These are phyloP conservation scores for Xylaria curta DNA, from an alignment of 495 filamentous ascomycete genomes.

Conservation along the genomic window DNA sequence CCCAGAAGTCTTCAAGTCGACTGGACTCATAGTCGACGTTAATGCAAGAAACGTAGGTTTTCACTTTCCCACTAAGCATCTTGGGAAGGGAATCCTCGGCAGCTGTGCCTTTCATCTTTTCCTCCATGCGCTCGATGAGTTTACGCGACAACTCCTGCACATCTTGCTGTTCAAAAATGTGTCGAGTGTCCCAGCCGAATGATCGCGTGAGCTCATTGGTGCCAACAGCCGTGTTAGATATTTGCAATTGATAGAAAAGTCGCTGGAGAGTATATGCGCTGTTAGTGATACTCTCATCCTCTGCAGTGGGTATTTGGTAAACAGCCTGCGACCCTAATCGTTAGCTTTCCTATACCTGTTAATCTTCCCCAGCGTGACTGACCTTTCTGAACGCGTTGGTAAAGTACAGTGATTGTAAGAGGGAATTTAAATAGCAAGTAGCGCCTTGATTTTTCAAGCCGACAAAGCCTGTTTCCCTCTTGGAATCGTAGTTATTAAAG, in stretches of 20 bases:
- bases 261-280: conserved; percentile 94
- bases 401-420: conserved; percentile 95
- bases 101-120: conserved; percentile 96
- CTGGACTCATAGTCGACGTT: conserved; percentile 97
- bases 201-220: conserved; percentile 93
- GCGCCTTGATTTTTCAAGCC: conserved; percentile 97
- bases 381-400: conserved; percentile 97
- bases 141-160: conserved; percentile 96
- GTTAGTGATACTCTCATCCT: conserved; percentile 79
- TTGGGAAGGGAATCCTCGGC: conserved; percentile 90
- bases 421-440: conserved; percentile 97
- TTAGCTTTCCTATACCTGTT: conserved; percentile 25
- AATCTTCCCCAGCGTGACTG: conserved; percentile 23
- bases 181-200: conserved; percentile 96
- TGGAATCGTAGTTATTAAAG: conserved; percentile 98
- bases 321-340: conserved; percentile 68
- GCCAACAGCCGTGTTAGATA: conserved; percentile 76
- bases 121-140: conserved; percentile 94
- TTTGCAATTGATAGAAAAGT: conserved; percentile 93
- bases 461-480: conserved; percentile 97
- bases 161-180: conserved; percentile 99
- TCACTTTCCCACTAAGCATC: conserved; percentile 94
- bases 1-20: conserved; percentile 96
- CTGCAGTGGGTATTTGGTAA: conserved; percentile 91
- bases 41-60: conserved; percentile 98